These are phyloP conservation scores for Kodamaea anthophila DNA, from an alignment of 1,139 yeast species.

Conservation along the genomic window DNA sequence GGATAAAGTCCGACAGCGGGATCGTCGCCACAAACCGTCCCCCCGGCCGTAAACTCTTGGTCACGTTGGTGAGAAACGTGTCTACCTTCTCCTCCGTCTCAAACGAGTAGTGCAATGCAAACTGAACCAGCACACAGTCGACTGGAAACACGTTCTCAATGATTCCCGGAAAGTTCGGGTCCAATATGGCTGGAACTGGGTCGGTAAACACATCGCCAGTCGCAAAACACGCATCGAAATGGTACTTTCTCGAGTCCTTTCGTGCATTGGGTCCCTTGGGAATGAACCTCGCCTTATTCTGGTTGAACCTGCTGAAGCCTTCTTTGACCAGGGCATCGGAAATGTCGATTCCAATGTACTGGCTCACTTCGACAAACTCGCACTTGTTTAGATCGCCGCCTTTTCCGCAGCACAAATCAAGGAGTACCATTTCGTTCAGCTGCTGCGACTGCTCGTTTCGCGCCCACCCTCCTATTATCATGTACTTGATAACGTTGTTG, in stretches of 20 bases:
- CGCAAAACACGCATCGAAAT: constrained; percentile 72
- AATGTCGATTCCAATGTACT: constrained; percentile 85
- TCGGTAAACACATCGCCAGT: constrained; percentile 88
- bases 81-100: constrained; percentile 78
- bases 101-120: constrained; percentile 91
- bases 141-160: constrained; percentile 71
- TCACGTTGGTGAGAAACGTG: constrained; percentile 64
- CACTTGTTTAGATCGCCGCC: constrained; percentile 96
- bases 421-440: constrained; percentile 40
- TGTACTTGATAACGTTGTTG: constrained; percentile 87
- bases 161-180: constrained; percentile 47
- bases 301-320: constrained; percentile 67
- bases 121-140: constrained; percentile 84
- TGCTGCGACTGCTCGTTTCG: constrained; percentile 17
- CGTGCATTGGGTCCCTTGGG: constrained; percentile 24
- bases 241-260: constrained; percentile 42
- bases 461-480: constrained; percentile 68
- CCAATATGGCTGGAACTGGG: constrained; percentile 65
- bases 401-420: constrained; percentile 94
- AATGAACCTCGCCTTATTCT: constrained; percentile 36
- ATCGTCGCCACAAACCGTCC: constrained; percentile 91
- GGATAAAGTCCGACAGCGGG: constrained; percentile 84
- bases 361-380: constrained; percentile 65
- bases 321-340: constrained; percentile 85
- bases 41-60: constrained; percentile 69